Base-by-base conservation (phyloP, 1,139 yeast species). In the Suhomyces atakaporum region DNA sequence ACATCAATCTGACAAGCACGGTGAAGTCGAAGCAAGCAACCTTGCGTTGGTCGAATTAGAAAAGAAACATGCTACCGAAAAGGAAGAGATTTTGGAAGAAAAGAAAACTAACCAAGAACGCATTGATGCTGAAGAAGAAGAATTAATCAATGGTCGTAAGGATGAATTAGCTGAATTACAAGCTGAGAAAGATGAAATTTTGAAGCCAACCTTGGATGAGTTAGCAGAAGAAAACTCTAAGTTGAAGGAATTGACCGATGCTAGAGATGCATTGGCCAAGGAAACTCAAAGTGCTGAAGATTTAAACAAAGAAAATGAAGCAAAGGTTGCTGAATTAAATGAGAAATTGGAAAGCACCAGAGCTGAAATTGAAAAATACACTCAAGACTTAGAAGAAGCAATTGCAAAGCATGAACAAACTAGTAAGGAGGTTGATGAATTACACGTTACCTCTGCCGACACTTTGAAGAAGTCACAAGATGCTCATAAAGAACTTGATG, bases 151-250 rank as follows among this genome's bases (percentile, higher is more conserved):
- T 23, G 63, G 62, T 16, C 68, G 78, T 46, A 62, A 64, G 43
- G 53, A 53, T n/a, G 77, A 74, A 46, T 61, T 74, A 45, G 70
- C 60, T 24, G 62, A 62, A 24, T 54, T 75, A 56, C 78, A 75
- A 51, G 63, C 63, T 2, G 71, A 70, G 45, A 66, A 69, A 46
- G 76, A 71, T 45, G 75, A 63, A 44, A 52, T 58, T 23, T 56
- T 71, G 44, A 56, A 60, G 41, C 77, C 77, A 15, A 51, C 62
- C 10, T 62, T 69, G 49, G 72, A 63, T 26, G 74, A 68, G 44
- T 68, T 71, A 48, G 58, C 54, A 38, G 58, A 49, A 22, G 76
- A 70, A 51, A 60, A 55, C 28, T 54, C 53, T 20, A 70, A 70
- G 49, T 64, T 71, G 49, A 58, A 61, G 42, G 65, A 63, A 27